Evolutionary conservation across 805 yeast genomes (phyloP).

Genomic region (Cyberlindnera americana): DNA sequence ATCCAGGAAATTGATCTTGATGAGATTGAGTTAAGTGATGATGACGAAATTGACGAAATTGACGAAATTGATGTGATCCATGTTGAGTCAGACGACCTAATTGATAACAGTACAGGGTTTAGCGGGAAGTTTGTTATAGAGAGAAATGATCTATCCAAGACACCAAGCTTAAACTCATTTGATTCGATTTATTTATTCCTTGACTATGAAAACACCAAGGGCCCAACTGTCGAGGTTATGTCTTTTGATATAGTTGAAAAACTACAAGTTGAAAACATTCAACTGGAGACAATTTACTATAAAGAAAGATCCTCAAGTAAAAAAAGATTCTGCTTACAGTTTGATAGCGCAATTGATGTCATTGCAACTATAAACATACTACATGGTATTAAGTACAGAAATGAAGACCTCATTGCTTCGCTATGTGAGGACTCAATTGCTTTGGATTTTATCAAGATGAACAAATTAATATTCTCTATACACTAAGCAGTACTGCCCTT

Average conservation of each 20-base stretch:
- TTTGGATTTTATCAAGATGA: slow-evolving; percentile 1
- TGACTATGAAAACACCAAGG: background rate
- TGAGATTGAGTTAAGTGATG: background rate
- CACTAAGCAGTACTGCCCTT: slow-evolving; percentile 31
- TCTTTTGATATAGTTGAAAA: background rate
- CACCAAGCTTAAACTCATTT: background rate
- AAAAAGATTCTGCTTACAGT: slow-evolving; percentile 1
- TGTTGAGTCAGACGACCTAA: too few relatives aligned
- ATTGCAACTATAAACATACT: background rate
- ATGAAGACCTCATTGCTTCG: background rate
- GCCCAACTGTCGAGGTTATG: background rate
- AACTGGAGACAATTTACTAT: background rate
- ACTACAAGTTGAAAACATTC: background rate
- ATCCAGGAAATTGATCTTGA: background rate
- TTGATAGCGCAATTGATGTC: slow-evolving; percentile 2
- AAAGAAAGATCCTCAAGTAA: background rate
- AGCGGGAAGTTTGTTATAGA: background rate
- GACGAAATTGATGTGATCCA: too few relatives aligned
- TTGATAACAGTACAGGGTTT: background rate
- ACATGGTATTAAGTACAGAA: slow-evolving; percentile 10
- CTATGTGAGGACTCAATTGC: slow-evolving; percentile 13
- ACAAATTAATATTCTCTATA: background rate
- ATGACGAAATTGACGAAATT: background rate
- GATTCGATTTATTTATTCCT: background rate
- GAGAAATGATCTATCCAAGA: background rate